Conservation (phyloP, 2,329 filamentous ascomycete genomes). For the Penicillium decumbens region DNA sequence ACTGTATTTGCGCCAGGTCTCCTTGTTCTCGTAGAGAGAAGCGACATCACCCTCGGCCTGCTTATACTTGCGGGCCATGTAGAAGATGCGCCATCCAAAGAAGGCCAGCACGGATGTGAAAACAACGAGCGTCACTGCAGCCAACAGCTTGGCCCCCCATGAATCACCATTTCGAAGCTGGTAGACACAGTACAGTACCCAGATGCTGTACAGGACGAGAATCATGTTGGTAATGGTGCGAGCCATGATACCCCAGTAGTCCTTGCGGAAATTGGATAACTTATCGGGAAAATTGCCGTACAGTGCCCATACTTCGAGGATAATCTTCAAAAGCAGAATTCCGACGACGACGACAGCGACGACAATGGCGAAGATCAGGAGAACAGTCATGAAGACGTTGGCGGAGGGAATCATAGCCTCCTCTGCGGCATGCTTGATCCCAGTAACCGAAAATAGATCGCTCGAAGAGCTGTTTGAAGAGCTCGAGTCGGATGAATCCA, state of each 20-base stretch:
- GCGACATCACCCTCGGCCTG: conserved; percentile 66
- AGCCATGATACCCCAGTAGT: conserved; percentile 91
- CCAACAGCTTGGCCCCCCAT: conserved; percentile 82
- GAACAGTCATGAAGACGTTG: conserved; percentile 94
- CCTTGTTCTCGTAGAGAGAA: conserved; percentile 79
- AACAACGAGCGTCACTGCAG: conserved; percentile 70
- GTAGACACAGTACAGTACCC: conserved; percentile 93
- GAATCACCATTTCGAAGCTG: conserved; percentile 93
- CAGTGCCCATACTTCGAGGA: conserved; percentile 87
- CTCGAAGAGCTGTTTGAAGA: conserved; percentile 34
- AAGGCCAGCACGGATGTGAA: conserved; percentile 79
- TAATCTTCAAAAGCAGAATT: conserved; percentile 83
- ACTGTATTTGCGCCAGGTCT: conserved; percentile 90
- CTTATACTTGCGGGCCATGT: conserved; percentile 68
- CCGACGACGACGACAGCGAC: conserved; percentile 78
- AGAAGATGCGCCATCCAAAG: conserved; percentile 80
- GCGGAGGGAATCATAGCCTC: conserved; percentile 77
- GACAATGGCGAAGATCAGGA: conserved; percentile 82
- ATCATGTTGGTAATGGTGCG: conserved; percentile 87
- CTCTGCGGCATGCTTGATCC: conserved; percentile 78
- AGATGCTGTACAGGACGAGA: conserved; percentile 85
- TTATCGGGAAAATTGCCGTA: conserved; percentile 78
- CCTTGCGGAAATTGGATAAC: conserved; percentile 79
- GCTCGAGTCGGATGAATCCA: conserved; percentile 23
- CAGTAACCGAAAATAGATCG: conserved; percentile 57